Base-by-base conservation (phyloP, 2,329 filamentous ascomycete species). In the Ascochyta fabae region DNA sequence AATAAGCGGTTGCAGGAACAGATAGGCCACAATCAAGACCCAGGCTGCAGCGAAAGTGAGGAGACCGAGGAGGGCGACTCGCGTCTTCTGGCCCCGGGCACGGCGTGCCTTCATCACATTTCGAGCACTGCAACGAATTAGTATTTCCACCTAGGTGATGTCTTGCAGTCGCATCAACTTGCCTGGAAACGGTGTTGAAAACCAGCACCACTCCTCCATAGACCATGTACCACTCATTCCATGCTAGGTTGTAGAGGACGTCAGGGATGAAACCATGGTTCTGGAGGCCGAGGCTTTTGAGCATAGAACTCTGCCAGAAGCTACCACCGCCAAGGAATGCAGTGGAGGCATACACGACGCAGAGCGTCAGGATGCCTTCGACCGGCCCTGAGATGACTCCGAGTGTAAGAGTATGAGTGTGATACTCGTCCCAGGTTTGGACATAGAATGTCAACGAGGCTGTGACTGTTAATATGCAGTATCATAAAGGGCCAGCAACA, bases 351-450 rank as follows among this genome's bases (percentile, higher is more conserved):
- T 95, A 98, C 56, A 99, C 87, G 51, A 84, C 73, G 67, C 91
- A 88, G 19, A 99, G 83, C 36, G 91, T 92, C 42, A 98, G 79
- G 52, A 99, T 89, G 47, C 95, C 95, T 78, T 99, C 95, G 34
- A 99, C 95, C 4, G 95, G 95, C 0, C 95, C 95, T 62, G 94
- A 97, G 64, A 99, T 84, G 60, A 98, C 80, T 56, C 95, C 95
- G 6, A 99, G 85, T 1, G 92, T 97, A 43, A 99, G 85, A 3
- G 93, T 95, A 77, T 97, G 93, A 47, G 95, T 99, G 79, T 98
- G 94, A 79, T 98, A 99, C 76, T 98, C 95, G 72, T 99, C 95
- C 95, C 95, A 99, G 31, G 95, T 98, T 76, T 98, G 95, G 38
- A 98, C 89, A 76, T 98, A 98, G 77, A 99, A 99, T n/a, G 95